A percentile compares a stretch with the other conserved stretches of the same genome.
Conservation (phyloP, 257 asterid species). For the Nicotiana tabacum region DNA sequence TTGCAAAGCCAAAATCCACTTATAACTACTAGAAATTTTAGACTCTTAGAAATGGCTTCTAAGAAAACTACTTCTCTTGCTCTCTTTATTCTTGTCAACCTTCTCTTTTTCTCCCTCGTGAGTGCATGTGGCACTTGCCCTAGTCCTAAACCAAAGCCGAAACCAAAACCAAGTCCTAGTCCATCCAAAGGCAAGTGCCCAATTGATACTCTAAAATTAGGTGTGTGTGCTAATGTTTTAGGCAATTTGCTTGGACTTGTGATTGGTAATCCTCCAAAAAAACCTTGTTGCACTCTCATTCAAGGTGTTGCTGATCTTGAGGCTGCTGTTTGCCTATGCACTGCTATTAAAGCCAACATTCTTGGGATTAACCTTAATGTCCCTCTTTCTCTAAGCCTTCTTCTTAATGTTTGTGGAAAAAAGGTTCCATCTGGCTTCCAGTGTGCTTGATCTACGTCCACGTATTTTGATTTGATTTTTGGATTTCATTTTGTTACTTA, state of each 20-base stretch:
- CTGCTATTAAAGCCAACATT: slow-evolving; percentile 53
- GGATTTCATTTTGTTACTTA: background rate
- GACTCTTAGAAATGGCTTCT: slow-evolving; percentile 31
- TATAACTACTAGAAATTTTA: background rate
- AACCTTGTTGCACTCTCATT: slow-evolving; percentile 47
- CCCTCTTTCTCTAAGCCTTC: slow-evolving; percentile 46
- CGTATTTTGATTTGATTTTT: background rate
- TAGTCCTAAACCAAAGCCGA: slow-evolving; percentile 22
- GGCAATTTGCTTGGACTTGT: slow-evolving; percentile 27
- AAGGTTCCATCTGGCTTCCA: slow-evolving; percentile 40
- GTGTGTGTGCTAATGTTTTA: slow-evolving; percentile 50
- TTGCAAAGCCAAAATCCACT: slow-evolving; percentile 2
- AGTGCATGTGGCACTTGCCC: slow-evolving; percentile 48
- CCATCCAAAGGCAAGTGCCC: slow-evolving; percentile 43
- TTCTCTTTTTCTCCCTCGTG: slow-evolving; percentile 40
- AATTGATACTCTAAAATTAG: slow-evolving; percentile 48
- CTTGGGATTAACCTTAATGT: slow-evolving; percentile 54
- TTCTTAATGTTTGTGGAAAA: slow-evolving; percentile 49
- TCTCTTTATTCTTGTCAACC: slow-evolving; percentile 41
- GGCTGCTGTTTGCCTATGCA: slow-evolving; percentile 62
- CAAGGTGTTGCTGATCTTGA: slow-evolving; percentile 47
- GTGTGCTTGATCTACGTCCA: slow-evolving; percentile 26
- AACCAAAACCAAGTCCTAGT: slow-evolving; percentile 30
- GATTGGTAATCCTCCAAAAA: slow-evolving; percentile 41
- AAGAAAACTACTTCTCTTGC: slow-evolving; percentile 31